These are phyloP conservation scores for Gastrolobium bilobum DNA, from an alignment of 306 rosid species.

Conservation along the genomic window DNA sequence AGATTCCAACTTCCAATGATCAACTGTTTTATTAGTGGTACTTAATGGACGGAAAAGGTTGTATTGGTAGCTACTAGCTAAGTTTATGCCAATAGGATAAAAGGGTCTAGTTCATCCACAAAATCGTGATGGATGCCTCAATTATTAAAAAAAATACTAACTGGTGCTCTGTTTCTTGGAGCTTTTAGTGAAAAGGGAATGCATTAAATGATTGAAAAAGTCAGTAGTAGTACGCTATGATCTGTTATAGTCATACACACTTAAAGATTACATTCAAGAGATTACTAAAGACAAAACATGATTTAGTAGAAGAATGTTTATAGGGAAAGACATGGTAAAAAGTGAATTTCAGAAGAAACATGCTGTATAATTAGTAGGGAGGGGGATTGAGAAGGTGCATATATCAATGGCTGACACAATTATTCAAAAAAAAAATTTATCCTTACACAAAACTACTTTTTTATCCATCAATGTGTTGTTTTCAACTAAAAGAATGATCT, in stretches of 20 bases:
- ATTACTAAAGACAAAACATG: conserved; percentile 24
- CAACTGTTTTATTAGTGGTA: background rate
- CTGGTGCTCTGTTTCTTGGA: background rate
- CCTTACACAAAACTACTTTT: background rate
- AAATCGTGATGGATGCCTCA: conserved; percentile 10
- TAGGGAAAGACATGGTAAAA: background rate
- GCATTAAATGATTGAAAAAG: background rate
- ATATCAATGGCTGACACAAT: background rate
- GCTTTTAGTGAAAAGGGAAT: background rate
- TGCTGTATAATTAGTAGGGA: background rate
- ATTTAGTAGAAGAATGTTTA: conserved; percentile 22
- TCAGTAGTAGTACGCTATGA: background rate
- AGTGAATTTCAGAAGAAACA: background rate
- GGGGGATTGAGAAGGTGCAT: background rate
- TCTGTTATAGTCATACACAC: background rate
- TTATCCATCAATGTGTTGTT: conserved; percentile 2
- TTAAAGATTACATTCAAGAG: conserved; percentile 15
- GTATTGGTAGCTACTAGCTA: background rate
- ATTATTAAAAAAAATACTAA: conserved; percentile 2
- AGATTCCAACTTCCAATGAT: conserved; percentile 22
- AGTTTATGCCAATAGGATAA: background rate
- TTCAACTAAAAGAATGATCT: conserved; percentile 3
- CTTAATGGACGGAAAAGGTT: conserved; percentile 4
- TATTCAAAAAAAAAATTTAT: no score
- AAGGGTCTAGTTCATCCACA: conserved; percentile 17